Evolutionary conservation across 163 green algal species (phyloP).

Genomic region (Scenedesmus sp.): DNA sequence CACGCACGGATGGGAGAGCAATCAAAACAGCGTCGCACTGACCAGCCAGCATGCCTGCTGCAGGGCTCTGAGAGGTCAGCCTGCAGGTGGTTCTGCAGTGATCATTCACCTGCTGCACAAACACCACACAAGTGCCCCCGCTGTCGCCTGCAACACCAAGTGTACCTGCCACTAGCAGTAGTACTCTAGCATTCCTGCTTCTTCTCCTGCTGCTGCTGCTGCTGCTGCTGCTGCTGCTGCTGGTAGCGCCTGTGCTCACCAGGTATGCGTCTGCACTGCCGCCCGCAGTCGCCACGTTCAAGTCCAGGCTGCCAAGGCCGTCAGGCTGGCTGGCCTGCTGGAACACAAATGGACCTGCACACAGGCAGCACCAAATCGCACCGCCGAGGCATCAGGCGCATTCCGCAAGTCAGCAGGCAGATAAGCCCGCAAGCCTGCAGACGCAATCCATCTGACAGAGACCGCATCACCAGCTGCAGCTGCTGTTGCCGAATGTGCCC

Average conservation of each 20-base stretch:
- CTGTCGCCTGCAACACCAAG: too few species aligned
- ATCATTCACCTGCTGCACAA: too few species aligned
- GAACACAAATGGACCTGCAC: neutral
- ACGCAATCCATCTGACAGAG: neutral
- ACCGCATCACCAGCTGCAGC: too few species aligned
- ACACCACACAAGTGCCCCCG: too few species aligned
- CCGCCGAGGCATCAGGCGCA: too few species aligned
- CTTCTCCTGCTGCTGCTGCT: neutral
- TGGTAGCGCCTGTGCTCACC: conserved; percentile 17
- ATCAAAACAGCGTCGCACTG: neutral
- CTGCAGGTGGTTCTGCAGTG: neutral
- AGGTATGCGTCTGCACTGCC: conserved; percentile 24
- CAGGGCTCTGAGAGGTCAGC: neutral
- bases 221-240: conserved; percentile 1
- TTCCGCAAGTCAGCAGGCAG: neutral
- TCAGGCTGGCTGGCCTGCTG: conserved; percentile 23
- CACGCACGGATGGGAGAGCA: neutral
- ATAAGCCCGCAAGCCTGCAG: neutral
- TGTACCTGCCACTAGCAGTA: too few species aligned
- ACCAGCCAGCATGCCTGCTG: neutral
- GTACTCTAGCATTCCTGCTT: neutral
- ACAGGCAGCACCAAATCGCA: neutral
- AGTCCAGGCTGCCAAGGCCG: conserved; percentile 3
- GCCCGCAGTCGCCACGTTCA: neutral
- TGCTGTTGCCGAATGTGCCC: too few species aligned